Base-by-base conservation (phyloP, 164 flowering plant species). In the Piper longum region DNA sequence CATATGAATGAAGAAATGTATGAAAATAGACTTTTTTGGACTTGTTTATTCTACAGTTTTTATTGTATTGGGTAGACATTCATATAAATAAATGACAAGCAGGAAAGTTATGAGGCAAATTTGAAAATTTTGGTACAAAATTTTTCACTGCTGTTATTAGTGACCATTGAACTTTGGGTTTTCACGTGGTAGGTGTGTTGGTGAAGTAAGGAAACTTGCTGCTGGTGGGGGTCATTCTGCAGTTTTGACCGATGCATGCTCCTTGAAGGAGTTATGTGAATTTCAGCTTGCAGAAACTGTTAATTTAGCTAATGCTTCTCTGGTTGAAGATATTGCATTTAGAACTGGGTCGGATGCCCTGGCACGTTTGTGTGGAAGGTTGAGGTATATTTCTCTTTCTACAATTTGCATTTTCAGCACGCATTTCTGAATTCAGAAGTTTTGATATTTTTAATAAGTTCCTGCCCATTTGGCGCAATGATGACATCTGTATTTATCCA, bases 181-280 rank as follows among this genome's bases (percentile, higher is more conserved):
- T 57, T 67, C 60, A 45, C 52, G 43, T 63, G 19, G 61, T 67
- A 93, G 97, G 97, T 90, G 99, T 69, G 86, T 93, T 66, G 99
- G 99, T 60, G 91, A 82, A 74, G 88, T 88, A 18, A 78, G 87
- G 56, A 90, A 88, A 72, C 72, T 93, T 69, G 95, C 95, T 44
- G 99, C 99, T 69, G 99, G 99, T 58, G 99, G 99, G 60, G 99
- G 99, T 41, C 99, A 93, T 73, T 88, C 99, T 3, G 99, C 99
- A 63, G 96, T 90, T 54, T 67, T 90, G 69, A 93, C 99, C 66
- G 97, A 93, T 79, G 92, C 96, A 56, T 87, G 81, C 69, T 86
- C 99, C 55, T 76, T 93, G 74, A 93, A 85, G 74, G 99, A 93
- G 59, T 62, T 93, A 68, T 90, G 99, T 70, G 97, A 90, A 66